Evolutionary conservation across 2,329 filamentous ascomycete genomes (phyloP).

Genomic region (Penicillium sp.): DNA sequence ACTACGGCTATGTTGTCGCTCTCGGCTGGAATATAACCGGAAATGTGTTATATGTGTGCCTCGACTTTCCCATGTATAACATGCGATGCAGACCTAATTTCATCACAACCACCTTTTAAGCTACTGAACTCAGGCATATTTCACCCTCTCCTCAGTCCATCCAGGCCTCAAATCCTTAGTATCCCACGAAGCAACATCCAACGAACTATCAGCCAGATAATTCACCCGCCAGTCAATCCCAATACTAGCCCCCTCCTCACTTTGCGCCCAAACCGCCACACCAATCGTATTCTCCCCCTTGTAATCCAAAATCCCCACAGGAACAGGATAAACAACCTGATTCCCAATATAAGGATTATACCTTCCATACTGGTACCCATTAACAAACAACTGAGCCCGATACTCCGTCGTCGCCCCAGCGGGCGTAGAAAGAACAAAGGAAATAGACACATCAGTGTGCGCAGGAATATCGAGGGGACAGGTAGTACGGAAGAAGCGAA

Average conservation of each 20-base stretch:
- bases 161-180: constrained; percentile 43
- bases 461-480: constrained; percentile 45
- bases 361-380: constrained; percentile 56
- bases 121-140: constrained; percentile 26
- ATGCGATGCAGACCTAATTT: no score
- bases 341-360: constrained; percentile 55
- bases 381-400: constrained; percentile 53
- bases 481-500: constrained; percentile 49
- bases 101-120: no score
- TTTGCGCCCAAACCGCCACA: constrained; percentile 54
- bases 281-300: constrained; percentile 51
- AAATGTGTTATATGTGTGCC: no score
- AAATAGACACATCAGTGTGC: constrained; percentile 49
- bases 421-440: constrained; percentile 46
- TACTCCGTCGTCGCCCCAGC: constrained; percentile 34
- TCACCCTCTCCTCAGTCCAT: constrained; percentile 38
- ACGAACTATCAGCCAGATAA: constrained; percentile 47
- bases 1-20: constrained; percentile 58
- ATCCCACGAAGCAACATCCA: constrained; percentile 43
- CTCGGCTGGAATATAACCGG: constrained; percentile 43
- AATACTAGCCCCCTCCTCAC: constrained; percentile 44
- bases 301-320: constrained; percentile 52
- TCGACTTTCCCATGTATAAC: no score
- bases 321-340: constrained; percentile 53
- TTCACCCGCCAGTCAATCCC: constrained; percentile 46